Evolutionary conservation across 805 yeast species (phyloP), one percentile per base, ranked within the genome.

Genomic region (Diddensiella santjacobensis): DNA sequence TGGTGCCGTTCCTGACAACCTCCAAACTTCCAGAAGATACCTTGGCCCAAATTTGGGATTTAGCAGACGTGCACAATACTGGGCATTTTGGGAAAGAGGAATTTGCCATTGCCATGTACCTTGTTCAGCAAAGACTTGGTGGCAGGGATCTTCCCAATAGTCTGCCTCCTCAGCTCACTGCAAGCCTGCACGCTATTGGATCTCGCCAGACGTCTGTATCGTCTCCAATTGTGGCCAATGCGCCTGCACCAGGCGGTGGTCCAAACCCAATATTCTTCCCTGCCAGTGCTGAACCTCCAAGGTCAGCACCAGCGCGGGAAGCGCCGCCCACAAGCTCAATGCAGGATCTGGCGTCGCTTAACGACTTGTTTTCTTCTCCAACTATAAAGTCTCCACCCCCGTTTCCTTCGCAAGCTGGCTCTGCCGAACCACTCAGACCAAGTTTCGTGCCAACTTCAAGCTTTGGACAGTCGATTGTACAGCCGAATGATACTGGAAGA

Each of bases 91-190:
- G 87, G 42, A 80, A 77, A 59, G 73, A 79, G 55, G 99, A 93
- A 65, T 93, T 93, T 65, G 82, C 95, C 2, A 83, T 93, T 61
- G 97, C 98, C 15, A 84, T 93, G 87, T 91, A 83, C 63, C 76
- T 93, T 56, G 93, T 93, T 5, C 95, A 89, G 67, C 86, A 84
- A 66, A 84, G 79, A 59, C 72, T 90, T 50, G 76, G 85, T 1
- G 98, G 98, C 17, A 72, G 72, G 31, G 81, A 78, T 22, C 72
- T 93, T 54, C 98, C 99, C 2, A 79, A 79, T 49, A 76, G 82
- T 11, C 79, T 89, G 19, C 96, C 96, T 2, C 77, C 77, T 17
- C 73, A 79, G 22, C 71, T 90, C 57, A 61, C 80, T 50, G 45
- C 57, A 43, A 40, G 42, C 65, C 59, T 8, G 63, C 72, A 17